These are phyloP conservation scores for Aspergillus ellipticus DNA, from an alignment of 495 filamentous ascomycete genomes.

Conservation along the genomic window DNA sequence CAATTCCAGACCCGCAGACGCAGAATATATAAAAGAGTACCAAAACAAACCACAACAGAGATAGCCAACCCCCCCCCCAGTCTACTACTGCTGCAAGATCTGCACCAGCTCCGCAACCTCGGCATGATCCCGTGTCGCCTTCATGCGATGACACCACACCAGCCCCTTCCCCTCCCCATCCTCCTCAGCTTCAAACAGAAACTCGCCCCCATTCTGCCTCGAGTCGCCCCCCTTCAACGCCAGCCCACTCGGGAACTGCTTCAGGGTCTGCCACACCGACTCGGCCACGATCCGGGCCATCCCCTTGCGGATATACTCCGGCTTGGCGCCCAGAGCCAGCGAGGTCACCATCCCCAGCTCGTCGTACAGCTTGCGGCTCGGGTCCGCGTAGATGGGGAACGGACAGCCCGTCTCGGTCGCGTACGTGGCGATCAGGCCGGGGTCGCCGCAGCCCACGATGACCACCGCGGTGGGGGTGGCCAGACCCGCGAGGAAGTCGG, in stretches of 20 bases:
- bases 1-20: too few species aligned
- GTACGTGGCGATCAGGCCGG: slow-evolving; percentile 68
- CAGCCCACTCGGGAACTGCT: slow-evolving; percentile 47
- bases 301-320: slow-evolving; percentile 61
- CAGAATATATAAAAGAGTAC: too few species aligned
- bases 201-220: slow-evolving; percentile 78
- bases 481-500: slow-evolving; percentile 41
- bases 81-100: slow-evolving; percentile 42
- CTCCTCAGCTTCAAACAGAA: slow-evolving; percentile 59
- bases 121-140: slow-evolving; percentile 70
- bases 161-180: slow-evolving; percentile 50
- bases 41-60: too few species aligned
- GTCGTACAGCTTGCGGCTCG: slow-evolving; percentile 63
- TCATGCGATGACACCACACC: slow-evolving; percentile 84
- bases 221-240: slow-evolving; percentile 64
- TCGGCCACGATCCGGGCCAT: slow-evolving; percentile 41
- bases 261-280: slow-evolving; percentile 55
- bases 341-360: slow-evolving; percentile 68
- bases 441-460: slow-evolving; percentile 77
- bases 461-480: slow-evolving; percentile 59
- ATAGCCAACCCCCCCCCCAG: too few species aligned
- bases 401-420: slow-evolving; percentile 56
- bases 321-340: slow-evolving; percentile 56
- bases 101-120: slow-evolving; percentile 62
- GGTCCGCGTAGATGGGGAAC: slow-evolving; percentile 82